Percentiles rank a stretch among this genome's conserved stretches.
Evolutionary conservation across 176 grass and related monocot genomes (phyloP).

Genomic region (Secale cereale): DNA sequence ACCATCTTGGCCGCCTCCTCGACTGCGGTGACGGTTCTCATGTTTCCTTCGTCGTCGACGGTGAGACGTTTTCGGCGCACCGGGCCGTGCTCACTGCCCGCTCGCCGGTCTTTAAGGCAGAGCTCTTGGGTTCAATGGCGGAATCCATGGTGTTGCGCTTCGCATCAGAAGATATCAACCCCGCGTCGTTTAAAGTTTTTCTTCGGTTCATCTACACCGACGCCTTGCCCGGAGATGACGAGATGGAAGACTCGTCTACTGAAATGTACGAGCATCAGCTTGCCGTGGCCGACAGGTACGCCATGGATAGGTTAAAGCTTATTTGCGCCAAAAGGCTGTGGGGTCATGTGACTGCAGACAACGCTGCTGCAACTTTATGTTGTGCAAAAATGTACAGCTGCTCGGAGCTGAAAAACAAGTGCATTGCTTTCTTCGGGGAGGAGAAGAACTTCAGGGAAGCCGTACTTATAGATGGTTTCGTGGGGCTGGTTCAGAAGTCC

Average conservation of each 20-base stretch:
- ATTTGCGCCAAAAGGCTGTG: conserved; percentile 41
- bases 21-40: neutral
- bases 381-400: conserved; percentile 47
- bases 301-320: conserved; percentile 45
- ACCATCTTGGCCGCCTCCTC: neutral
- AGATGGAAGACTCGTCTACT: neutral
- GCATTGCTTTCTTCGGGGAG: conserved; percentile 38
- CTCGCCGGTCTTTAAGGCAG: conserved; percentile 22
- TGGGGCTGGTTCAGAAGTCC: neutral
- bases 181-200: conserved; percentile 28
- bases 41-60: neutral
- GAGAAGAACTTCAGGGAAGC: conserved; percentile 34
- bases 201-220: conserved; percentile 54
- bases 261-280: neutral
- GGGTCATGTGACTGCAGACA: conserved; percentile 16
- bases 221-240: neutral
- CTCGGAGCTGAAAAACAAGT: conserved; percentile 41
- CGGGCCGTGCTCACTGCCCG: conserved; percentile 25
- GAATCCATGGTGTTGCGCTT: neutral
- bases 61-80: conserved; percentile 20
- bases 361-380: conserved; percentile 18
- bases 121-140: conserved; percentile 26
- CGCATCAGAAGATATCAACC: conserved; percentile 4
- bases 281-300: conserved; percentile 54
- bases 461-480: conserved; percentile 5